Evolutionary conservation across 305 asterid species (phyloP).

Genomic region (Fraxinus sp.): DNA sequence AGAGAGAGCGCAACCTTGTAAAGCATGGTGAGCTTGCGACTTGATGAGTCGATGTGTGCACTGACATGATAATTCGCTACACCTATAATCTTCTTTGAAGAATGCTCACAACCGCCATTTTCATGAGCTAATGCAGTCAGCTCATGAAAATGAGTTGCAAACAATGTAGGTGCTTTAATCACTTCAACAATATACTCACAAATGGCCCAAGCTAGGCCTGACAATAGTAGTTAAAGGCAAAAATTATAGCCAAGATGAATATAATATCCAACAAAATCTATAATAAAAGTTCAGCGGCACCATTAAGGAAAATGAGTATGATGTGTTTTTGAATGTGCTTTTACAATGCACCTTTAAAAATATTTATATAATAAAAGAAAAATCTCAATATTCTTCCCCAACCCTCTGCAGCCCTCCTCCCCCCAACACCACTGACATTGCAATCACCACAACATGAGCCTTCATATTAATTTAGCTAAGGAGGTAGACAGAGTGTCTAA

Average conservation of each 20-base stretch:
- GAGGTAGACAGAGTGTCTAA: not conserved
- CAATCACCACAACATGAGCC: not conserved
- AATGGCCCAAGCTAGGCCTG: conserved; percentile 98
- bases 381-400: not conserved
- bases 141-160: conserved; percentile 99
- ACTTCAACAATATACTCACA: conserved; percentile 88
- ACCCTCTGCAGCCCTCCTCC: not conserved
- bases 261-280: not conserved
- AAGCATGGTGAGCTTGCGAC: conserved; percentile 95
- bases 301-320: not conserved
- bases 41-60: conserved; percentile 89
- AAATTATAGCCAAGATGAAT: conserved; percentile 11
- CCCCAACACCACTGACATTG: not conserved
- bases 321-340: not conserved
- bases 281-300: not conserved
- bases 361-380: not conserved
- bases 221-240: conserved; percentile 22
- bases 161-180: conserved; percentile 85
- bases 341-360: not conserved
- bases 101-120: conserved; percentile 37
- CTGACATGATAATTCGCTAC: conserved; percentile 91
- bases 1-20: conserved; percentile 58
- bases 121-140: conserved; percentile 81
- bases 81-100: conserved; percentile 52
- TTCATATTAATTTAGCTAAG: not conserved